phyloP scores from a whole-genome alignment of 176 grass and related monocot species.

The Carex scoparia region DNA sequence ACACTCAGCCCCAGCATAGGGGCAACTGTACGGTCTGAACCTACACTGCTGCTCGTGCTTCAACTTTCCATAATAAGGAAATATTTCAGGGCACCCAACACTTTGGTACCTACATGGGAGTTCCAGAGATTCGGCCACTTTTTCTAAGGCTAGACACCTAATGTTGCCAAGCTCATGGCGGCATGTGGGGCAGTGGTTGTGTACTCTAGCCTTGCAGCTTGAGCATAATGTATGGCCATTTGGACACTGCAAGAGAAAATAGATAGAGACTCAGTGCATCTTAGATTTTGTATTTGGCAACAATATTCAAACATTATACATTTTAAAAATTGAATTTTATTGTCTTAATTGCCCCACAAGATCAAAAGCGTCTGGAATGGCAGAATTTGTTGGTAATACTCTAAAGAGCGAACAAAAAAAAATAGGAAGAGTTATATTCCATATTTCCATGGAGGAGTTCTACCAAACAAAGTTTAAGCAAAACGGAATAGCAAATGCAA shows the following conservation, averaged over 20 bases:
- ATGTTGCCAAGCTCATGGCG: constrained; percentile 82
- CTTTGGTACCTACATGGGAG: constrained; percentile 74
- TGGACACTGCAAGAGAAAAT: constrained; percentile 56
- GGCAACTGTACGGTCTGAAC: constrained; percentile 76
- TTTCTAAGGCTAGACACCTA: constrained; percentile 78
- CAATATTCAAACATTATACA: background rate
- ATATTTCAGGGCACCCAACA: constrained; percentile 55
- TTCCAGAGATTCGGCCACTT: constrained; percentile 69
- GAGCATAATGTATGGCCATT: constrained; percentile 90
- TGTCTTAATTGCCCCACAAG: background rate
- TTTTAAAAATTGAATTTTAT: constrained; percentile 14
- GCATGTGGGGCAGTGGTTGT: constrained; percentile 84
- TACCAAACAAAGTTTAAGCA: background rate
- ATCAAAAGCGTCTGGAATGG: background rate
- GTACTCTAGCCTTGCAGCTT: constrained; percentile 68
- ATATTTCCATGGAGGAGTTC: background rate
- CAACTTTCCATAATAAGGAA: constrained; percentile 64
- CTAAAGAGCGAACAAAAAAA: background rate
- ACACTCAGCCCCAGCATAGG: constrained; percentile 76
- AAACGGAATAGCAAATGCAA: background rate
- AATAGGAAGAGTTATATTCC: background rate
- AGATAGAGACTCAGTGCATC: constrained; percentile 13
- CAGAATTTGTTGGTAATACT: background rate
- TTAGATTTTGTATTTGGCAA: constrained; percentile 3
- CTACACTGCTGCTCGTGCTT: constrained; percentile 74